Evolutionary conservation across 192 early-diverging fungal species (phyloP).

Genomic region (Backusella morwellensis): DNA sequence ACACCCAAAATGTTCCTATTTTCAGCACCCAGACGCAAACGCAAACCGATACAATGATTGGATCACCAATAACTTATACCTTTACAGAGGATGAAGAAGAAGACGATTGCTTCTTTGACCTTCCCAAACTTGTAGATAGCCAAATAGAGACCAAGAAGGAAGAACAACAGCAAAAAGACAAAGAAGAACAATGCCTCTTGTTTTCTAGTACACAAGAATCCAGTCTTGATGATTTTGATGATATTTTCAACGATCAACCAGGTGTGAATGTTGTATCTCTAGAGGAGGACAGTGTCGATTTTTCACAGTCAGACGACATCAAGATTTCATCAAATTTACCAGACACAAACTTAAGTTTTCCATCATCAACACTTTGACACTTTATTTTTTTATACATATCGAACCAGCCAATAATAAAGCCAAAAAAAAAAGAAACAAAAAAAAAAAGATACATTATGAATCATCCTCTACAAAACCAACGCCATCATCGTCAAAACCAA

Average conservation of each 20-base stretch:
- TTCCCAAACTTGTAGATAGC: not conserved
- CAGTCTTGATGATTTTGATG: not conserved
- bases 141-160: not conserved
- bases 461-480: constrained; percentile 28
- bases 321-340: not conserved
- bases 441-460: not conserved
- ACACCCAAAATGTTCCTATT: not conserved
- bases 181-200: not conserved
- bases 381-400: not conserved
- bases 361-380: not conserved
- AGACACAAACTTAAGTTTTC: not conserved
- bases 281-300: not conserved
- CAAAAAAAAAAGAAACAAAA: not conserved
- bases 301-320: not conserved
- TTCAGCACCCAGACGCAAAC: not conserved
- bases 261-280: not conserved
- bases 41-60: not conserved
- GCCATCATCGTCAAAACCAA: constrained; percentile 20
- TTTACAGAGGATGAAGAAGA: not conserved
- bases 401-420: not conserved
- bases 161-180: not conserved
- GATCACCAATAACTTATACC: not conserved
- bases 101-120: not conserved
- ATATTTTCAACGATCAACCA: not conserved
- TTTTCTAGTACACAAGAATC: not conserved